A percentile compares a stretch with the other conserved stretches of the same genome.
Conservation (phyloP, 495 filamentous ascomycete genomes). For the Terfezia boudieri region DNA sequence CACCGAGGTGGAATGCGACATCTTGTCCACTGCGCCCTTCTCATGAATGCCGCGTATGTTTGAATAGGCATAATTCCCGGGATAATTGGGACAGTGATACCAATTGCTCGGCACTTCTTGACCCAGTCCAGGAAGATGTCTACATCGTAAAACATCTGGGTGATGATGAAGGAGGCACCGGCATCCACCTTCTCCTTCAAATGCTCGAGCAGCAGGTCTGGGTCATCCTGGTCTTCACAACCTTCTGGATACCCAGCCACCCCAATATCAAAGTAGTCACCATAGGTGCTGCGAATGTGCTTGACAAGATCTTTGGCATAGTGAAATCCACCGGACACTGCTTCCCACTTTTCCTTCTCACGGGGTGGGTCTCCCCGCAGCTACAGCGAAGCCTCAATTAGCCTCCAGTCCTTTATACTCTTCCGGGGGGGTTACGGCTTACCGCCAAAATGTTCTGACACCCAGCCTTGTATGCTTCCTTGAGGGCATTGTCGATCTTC, state of each 20-base stretch:
- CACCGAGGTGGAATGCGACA: constrained; percentile 59
- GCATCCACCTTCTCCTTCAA: constrained; percentile 96
- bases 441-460: constrained; percentile 89
- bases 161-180: constrained; percentile 80
- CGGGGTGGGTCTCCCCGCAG: constrained; percentile 85
- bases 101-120: constrained; percentile 54
- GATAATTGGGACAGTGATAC: constrained; percentile 76
- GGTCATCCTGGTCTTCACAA: constrained; percentile 73
- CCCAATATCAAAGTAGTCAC: constrained; percentile 91
- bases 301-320: constrained; percentile 88
- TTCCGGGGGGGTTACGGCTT: not conserved
- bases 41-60: constrained; percentile 76
- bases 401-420: too few species aligned
- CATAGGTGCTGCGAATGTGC: constrained; percentile 75
- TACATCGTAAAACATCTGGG: constrained; percentile 98
- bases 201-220: constrained; percentile 67
- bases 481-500: constrained; percentile 73
- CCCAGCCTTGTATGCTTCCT: constrained; percentile 75
- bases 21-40: constrained; percentile 74
- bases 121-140: constrained; percentile 91
- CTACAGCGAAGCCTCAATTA: not conserved
- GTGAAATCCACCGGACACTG: constrained; percentile 58
- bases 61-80: constrained; percentile 99
- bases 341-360: constrained; percentile 86
- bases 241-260: constrained; percentile 97